phyloP scores from a whole-genome alignment of 1,284 basidiomycete species.

The Phellinidium pouzarii region DNA sequence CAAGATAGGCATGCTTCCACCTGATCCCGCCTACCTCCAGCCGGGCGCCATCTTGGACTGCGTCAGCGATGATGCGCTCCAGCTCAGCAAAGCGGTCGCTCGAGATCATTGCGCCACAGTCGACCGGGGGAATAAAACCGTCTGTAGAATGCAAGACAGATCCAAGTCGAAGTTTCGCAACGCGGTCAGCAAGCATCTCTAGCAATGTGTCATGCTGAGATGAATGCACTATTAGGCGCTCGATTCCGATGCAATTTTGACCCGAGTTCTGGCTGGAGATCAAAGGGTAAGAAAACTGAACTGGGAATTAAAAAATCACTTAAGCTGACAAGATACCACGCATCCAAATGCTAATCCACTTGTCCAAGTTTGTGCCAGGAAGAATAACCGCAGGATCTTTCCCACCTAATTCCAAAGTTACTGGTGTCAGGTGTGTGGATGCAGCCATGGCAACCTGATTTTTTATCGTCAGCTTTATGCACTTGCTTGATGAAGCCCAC shows the following conservation, averaged over 20 bases:
- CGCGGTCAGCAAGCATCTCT: constrained; percentile 54
- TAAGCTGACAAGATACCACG: constrained; percentile 79
- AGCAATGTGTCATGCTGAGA: constrained; percentile 72
- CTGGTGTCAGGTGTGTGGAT: constrained; percentile 75
- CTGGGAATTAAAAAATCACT: constrained; percentile 1
- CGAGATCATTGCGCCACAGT: constrained; percentile 80
- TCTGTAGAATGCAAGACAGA: constrained; percentile 58
- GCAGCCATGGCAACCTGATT: constrained; percentile 73
- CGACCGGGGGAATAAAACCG: constrained; percentile 63
- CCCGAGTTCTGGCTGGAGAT: constrained; percentile 75
- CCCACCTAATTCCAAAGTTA: constrained; percentile 86
- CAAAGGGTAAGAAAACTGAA: constrained; percentile 5
- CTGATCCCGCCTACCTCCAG: constrained; percentile 62
- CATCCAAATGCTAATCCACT: constrained; percentile 73
- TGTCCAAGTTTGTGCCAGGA: constrained; percentile 63
- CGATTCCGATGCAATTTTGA: constrained; percentile 96
- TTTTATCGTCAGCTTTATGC: neutral
- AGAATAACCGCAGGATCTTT: constrained; percentile 78
- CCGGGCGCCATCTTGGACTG: constrained; percentile 66
- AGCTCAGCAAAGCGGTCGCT: constrained; percentile 64
- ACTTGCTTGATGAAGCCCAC: neutral
- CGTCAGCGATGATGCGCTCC: constrained; percentile 64
- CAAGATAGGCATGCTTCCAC: constrained; percentile 58
- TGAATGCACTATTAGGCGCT: constrained; percentile 82
- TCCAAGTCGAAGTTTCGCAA: constrained; percentile 62